A percentile compares a stretch with the other conserved stretches of the same genome.
These are phyloP conservation scores for Aspergillus glaucus DNA, from an alignment of 2,329 filamentous ascomycete species.

Conservation along the genomic window DNA sequence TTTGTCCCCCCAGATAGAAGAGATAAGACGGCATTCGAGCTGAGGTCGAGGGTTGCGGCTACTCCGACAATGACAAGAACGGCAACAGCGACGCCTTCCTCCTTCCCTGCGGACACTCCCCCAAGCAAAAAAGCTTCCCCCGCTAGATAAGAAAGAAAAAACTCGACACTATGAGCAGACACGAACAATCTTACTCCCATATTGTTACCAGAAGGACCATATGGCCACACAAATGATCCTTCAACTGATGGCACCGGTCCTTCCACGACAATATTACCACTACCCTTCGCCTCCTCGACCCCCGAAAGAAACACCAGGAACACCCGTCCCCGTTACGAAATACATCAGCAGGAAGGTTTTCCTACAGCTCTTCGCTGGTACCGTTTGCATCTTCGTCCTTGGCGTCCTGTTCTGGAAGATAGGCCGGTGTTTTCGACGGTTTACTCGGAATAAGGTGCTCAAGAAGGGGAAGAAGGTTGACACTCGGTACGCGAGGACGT, in stretches of 20 bases:
- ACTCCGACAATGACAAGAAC: background rate
- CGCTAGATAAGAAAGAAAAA: too few relatives aligned
- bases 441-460: conserved; percentile 29
- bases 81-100: background rate
- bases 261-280: conserved; percentile 18
- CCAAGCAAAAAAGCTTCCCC: background rate
- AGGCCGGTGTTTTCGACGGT: conserved; percentile 30
- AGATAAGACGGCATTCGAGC: background rate
- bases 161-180: background rate
- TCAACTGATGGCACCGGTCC: conserved; percentile 25
- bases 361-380: conserved; percentile 29
- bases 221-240: conserved; percentile 3
- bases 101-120: background rate
- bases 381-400: conserved; percentile 32
- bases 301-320: conserved; percentile 17
- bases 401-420: conserved; percentile 35
- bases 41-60: background rate
- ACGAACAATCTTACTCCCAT: background rate
- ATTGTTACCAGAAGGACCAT: conserved; percentile 17
- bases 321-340: conserved; percentile 16
- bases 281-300: conserved; percentile 19
- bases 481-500: conserved; percentile 34
- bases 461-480: conserved; percentile 22
- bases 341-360: conserved; percentile 26
- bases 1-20: too few relatives aligned